phyloP scores from a whole-genome alignment of 2,329 filamentous ascomycete genomes.

The Verticillium isaacii region DNA sequence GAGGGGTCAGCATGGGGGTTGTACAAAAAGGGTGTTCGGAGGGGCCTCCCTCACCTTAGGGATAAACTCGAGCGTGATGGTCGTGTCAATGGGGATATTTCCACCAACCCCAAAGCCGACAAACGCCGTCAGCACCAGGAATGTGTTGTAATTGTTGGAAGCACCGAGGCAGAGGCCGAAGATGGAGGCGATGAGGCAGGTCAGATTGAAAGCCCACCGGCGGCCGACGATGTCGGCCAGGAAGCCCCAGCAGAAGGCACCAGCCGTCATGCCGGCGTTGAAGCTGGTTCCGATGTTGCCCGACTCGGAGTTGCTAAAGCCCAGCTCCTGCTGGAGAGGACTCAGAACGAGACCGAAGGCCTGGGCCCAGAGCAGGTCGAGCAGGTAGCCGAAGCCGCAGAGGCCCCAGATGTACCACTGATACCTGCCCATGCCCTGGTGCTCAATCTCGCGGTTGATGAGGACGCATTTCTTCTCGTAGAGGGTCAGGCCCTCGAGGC shows the following conservation, averaged over 20 bases:
- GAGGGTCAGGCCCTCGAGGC: constrained; percentile 20
- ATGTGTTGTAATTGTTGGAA: constrained; percentile 42
- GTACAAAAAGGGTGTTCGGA: fast-evolving
- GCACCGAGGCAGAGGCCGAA: constrained; percentile 49
- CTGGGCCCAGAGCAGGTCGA: constrained; percentile 55
- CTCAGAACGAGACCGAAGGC: constrained; percentile 50
- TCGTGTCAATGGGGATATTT: constrained; percentile 52
- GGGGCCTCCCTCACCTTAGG: constrained; percentile 29
- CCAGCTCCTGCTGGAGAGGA: constrained; percentile 51
- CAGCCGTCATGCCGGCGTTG: constrained; percentile 48
- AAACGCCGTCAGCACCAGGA: constrained; percentile 49
- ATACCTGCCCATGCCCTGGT: constrained; percentile 47
- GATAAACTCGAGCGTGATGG: constrained; percentile 51
- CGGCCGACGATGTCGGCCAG: constrained; percentile 47
- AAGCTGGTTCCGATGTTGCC: constrained; percentile 50
- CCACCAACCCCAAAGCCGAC: constrained; percentile 48
- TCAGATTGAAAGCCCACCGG: constrained; percentile 53
- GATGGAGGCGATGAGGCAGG: constrained; percentile 46
- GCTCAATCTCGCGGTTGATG: constrained; percentile 40
- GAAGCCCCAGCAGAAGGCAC: constrained; percentile 51
- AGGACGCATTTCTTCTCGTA: constrained; percentile 30
- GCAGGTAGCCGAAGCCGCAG: constrained; percentile 49
- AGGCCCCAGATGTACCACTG: constrained; percentile 48
- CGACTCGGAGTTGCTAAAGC: constrained; percentile 33
- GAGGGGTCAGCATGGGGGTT: not conserved